Evolutionary conservation across 2,329 filamentous ascomycete genomes (phyloP), one percentile per base, ranked within the genome.

Genomic region (Coleophoma cylindrospora): DNA sequence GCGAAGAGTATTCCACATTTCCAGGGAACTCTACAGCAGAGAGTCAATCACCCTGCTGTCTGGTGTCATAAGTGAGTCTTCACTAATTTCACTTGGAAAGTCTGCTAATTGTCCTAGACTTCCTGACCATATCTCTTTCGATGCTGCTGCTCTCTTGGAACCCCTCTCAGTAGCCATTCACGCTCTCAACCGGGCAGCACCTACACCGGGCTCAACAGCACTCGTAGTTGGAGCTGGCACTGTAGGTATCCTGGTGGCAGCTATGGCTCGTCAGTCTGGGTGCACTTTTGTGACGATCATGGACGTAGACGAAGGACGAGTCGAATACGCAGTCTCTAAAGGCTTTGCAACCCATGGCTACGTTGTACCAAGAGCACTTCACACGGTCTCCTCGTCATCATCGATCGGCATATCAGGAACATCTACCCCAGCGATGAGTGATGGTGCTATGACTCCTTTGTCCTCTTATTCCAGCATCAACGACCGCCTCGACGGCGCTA

Each of bases 161-260:
- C 81, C 81, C 1, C 69, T 84, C 4, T 81, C 79, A 0, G 81
- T 84, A 19, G 80, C 79, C 17, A 78, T 84, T 44, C 81, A 84
- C 57, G 77, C 80, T 4, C 70, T 82, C 49, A 81, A 82, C 59
- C 72, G 81, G 34, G 78, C 79, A 12, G 66, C 62, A 32, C 74
- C 74, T 3, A 64, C 71, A 10, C 73, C 78, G 1, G 77, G 77
- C 7, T 79, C 77, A 3, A 78, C 75, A 2, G 77, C 79, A 4
- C 67, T 86, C n/a, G 76, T 86, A 27, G 75, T 84, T n/a, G 83
- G 83, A 14, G 80, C 81, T 11, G 83, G 82, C 14, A 78, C 83
- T 1, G 76, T 86, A 32, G 83, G 83, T 1, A 68, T 86, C 3
- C 69, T 86, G 41, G 83, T 79, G 12, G 80, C 81, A 4, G 80